Base-by-base conservation (phyloP, 2,329 filamentous ascomycete species). In the Pyrenophora graminea region DNA sequence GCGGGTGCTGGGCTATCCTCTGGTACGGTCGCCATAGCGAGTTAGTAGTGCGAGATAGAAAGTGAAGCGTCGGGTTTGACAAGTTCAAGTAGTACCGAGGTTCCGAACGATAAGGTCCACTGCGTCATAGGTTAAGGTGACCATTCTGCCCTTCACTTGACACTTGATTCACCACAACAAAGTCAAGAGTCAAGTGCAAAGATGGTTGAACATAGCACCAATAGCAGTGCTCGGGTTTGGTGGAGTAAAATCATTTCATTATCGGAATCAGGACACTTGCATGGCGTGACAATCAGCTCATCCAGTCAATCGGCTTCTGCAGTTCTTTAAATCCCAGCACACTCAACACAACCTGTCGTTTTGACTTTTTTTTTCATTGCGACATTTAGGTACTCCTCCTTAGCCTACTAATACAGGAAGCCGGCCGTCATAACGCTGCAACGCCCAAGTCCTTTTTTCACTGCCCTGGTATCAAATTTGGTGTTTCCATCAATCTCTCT, bases 281-380 rank as follows among this genome's bases (percentile, higher is more conserved):
- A 52, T 67, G 65, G 63, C 65, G 63, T 68, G 65, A 68, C 46
- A 47, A 62, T 68, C 63, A 58, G 56, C 59, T 56, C 60, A 67
- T 36, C 43, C 9, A 47, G 17, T 34, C 43, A 37, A 51, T 46
- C 27, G 27, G 27, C 27, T 30, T 30, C 27, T 13, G 27, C 27
- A 30, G 25, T 4, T 13, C 10, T 3, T 30, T 30, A 13, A 30
- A 30, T 10, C 9, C 27, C 10, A 13, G 27, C 9, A 13, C 27
- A 12, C 23, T 25, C 9, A 30, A 30, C 27, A 3, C 10, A 30
- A 3, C 9, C 27, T 18, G 15, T 36, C 19, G 18, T 18, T 44
- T 39, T 48, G 45, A 49, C 12, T 30, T 31, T 39, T 52, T 44
- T 50, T 55, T 31, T 41, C 36, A 31, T 42, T 51, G 23, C 41